Evolutionary conservation across 352 stramenopile genomes (phyloP), one percentile per base, ranked within the genome.

Genomic region (Phytophthora meadii): DNA sequence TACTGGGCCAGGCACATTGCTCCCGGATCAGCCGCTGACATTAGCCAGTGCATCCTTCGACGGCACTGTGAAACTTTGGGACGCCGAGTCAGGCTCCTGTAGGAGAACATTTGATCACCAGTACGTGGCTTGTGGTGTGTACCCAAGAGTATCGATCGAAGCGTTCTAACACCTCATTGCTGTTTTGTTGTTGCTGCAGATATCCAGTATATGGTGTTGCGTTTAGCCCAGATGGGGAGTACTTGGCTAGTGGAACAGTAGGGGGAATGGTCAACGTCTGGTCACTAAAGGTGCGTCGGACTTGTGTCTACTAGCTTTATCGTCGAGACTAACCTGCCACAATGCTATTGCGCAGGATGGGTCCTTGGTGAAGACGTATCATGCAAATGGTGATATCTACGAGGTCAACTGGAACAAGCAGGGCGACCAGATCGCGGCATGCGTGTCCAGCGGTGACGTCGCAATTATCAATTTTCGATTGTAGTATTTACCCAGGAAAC

Each of bases 371-470:
- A 95, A 95, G 77, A 91, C 84, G 74, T 96, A 94, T 73, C 81
- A 96, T 79, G 90, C 88, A 48, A 88, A 90, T 77, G 93, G 93
- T 48, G 97, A 99, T 84, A 99, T 99, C 81, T 99, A 99, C 86
- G 97, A 99, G 81, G 96, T 99, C 65, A 97, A 97, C 72, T 99
- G 97, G 97, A 99, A 98, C 82, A 83, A 87, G 65, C 69, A 92
- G 64, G 88, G 90, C 54, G 84, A 85, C 70, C 76, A 93, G 70
- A 88, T 97, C 74, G 87, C 88, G 45, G 88, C 88, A 42, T 95
- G 88, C 70, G 87, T 92, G 48, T 95, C 88, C 44, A 94, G 84
- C 54, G 87, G 87, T 67, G 85, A 95, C 72, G 81, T 96, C 61
- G 82, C 86, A 72, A 85, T 96, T 65, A 93, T 96, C 76, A 90